Percentiles rank a stretch among this genome's conserved stretches.
Evolutionary conservation across 2,329 filamentous ascomycete genomes (phyloP).

Genomic region (Aciculosporium take): DNA sequence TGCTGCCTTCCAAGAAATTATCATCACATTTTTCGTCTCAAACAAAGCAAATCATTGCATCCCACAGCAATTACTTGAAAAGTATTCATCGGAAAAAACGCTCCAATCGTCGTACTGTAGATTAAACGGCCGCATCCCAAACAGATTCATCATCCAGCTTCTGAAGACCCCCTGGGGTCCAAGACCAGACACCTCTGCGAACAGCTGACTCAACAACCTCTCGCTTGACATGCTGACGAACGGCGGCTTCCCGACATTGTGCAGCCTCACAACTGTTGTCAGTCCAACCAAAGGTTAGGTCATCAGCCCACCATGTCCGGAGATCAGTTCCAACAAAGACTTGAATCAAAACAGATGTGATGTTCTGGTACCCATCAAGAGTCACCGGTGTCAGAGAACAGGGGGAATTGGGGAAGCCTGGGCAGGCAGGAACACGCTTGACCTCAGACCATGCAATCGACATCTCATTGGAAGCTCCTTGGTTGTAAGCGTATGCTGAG

Average conservation of each 20-base stretch:
- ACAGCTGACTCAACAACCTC: conserved; percentile 18
- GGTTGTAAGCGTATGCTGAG: conserved; percentile 26
- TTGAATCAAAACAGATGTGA: conserved; percentile 25
- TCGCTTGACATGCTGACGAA: conserved; percentile 17
- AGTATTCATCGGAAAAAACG: conserved; percentile 8
- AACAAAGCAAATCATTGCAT: conserved; percentile 15
- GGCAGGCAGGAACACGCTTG: conserved; percentile 24
- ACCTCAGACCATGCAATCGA: conserved; percentile 26
- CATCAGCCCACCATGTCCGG: conserved; percentile 28
- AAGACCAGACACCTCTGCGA: conserved; percentile 20
- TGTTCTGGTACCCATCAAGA: conserved; percentile 23
- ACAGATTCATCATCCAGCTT: conserved; percentile 19
- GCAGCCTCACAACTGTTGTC: conserved; percentile 27
- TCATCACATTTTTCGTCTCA: conserved; percentile 15
- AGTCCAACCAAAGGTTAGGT: conserved; percentile 26
- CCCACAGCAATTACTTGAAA: conserved; percentile 16
- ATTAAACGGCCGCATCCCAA: conserved; percentile 17
- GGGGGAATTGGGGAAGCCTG: conserved; percentile 18
- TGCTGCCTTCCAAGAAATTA: conserved; percentile 20
- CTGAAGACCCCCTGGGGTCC: conserved; percentile 18
- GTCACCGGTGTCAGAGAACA: conserved; percentile 22
- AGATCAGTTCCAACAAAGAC: conserved; percentile 23
- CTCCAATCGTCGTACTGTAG: conserved; percentile 7
- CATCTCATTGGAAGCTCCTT: conserved; percentile 17
- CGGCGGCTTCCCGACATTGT: conserved; percentile 17